Evolutionary conservation across 148 eudicot genomes (phyloP).

Genomic region (Arbutus unedo): DNA sequence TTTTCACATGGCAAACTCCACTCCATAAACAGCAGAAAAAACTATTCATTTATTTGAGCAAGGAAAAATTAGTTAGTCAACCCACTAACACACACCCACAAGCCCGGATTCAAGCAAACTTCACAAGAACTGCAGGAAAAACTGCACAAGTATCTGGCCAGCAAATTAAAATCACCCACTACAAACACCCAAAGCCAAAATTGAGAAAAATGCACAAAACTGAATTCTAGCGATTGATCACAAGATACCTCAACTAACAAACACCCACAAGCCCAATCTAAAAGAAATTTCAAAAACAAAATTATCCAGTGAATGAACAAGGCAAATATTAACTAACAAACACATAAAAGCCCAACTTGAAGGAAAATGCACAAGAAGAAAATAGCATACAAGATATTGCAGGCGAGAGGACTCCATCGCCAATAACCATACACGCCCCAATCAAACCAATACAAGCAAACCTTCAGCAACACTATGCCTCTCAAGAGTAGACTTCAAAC

Average conservation of each 20-base stretch:
- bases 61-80: background rate
- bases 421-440: slow-evolving; percentile 40
- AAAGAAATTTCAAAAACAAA: background rate
- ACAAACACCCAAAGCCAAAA: background rate
- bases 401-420: slow-evolving; percentile 85
- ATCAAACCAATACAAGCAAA: slow-evolving; percentile 58
- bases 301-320: background rate
- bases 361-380: slow-evolving; percentile 6
- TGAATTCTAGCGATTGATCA: background rate
- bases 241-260: background rate
- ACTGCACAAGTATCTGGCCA: slow-evolving; percentile 23
- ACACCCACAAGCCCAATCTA: background rate
- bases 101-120: slow-evolving; percentile 5
- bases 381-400: slow-evolving; percentile 66
- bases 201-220: background rate
- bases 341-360: background rate
- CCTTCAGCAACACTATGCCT: slow-evolving; percentile 67
- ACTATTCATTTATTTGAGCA: slow-evolving; percentile 44
- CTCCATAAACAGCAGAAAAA: slow-evolving; percentile 90
- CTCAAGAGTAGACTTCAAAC: slow-evolving; percentile 65
- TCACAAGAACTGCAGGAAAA: background rate
- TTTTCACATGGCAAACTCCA: slow-evolving; percentile 78
- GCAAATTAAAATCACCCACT: background rate
- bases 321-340: background rate
- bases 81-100: background rate